Percentiles rank a stretch among this genome's conserved stretches.
These are phyloP conservation scores for Fonsecaea nubica DNA, from an alignment of 2,329 filamentous ascomycete genomes.

Conservation along the genomic window DNA sequence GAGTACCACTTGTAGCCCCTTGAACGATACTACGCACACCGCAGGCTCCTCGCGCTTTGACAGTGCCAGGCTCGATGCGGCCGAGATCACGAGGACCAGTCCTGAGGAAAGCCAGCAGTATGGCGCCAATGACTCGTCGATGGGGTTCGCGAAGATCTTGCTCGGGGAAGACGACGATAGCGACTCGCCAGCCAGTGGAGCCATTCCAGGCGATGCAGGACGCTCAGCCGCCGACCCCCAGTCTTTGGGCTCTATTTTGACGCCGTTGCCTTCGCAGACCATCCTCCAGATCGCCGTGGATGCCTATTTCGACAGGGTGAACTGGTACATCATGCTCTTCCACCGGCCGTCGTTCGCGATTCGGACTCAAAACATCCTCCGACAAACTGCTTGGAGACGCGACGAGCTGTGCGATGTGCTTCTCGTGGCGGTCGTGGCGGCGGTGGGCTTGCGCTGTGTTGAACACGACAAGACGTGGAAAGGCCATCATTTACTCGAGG, in stretches of 20 bases:
- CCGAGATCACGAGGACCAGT: slow-evolving; percentile 12
- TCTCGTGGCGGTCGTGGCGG: slow-evolving; percentile 21
- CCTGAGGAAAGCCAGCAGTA: slow-evolving; percentile 24
- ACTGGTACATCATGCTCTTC: slow-evolving; percentile 40
- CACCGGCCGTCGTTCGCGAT: slow-evolving; percentile 24
- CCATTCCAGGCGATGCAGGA: slow-evolving; percentile 19
- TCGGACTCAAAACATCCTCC: slow-evolving; percentile 14
- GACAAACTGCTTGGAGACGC: slow-evolving; percentile 18
- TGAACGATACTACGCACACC: not conserved
- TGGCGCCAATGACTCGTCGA: slow-evolving; percentile 25
- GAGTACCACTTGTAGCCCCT: not conserved
- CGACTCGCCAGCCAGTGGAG: slow-evolving; percentile 17
- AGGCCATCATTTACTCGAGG: slow-evolving; percentile 20
- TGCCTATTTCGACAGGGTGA: slow-evolving; percentile 38
- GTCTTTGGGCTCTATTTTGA: slow-evolving; percentile 17
- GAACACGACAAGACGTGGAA: slow-evolving; percentile 26
- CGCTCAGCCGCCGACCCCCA: slow-evolving; percentile 1
- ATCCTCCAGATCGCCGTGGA: slow-evolving; percentile 30
- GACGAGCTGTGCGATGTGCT: slow-evolving; percentile 27
- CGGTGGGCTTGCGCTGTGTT: slow-evolving; percentile 20
- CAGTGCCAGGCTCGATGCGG: slow-evolving; percentile 8
- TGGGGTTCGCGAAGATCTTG: slow-evolving; percentile 27
- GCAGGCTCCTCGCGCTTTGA: slow-evolving; percentile 7
- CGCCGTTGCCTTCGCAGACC: slow-evolving; percentile 7
- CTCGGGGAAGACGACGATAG: slow-evolving; percentile 25